Conservation (phyloP, 164 flowering plant genomes). For the Kingdonia uniflora region DNA sequence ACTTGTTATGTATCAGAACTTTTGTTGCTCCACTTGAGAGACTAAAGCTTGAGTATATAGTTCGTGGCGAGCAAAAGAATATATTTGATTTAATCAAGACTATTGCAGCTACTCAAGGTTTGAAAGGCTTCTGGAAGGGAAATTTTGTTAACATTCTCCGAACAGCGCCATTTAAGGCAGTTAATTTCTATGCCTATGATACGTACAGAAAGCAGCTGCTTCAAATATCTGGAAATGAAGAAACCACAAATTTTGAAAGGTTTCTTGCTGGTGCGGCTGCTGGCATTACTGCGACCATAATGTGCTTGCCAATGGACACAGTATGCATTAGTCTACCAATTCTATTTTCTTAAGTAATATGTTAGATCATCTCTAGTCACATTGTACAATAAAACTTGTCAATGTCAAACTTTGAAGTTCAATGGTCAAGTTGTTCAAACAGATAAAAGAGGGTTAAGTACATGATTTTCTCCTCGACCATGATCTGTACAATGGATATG, state of each 20-base stretch:
- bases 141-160: conserved; percentile 83
- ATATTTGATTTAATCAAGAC: conserved; percentile 47
- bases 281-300: conserved; percentile 75
- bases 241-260: conserved; percentile 73
- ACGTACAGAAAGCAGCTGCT: conserved; percentile 74
- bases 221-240: conserved; percentile 59
- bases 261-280: conserved; percentile 94
- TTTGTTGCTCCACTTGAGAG: conserved; percentile 92
- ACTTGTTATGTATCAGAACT: conserved; percentile 43
- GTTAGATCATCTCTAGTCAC: too few relatives aligned
- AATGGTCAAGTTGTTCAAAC: too few relatives aligned
- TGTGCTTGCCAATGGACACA: conserved; percentile 89
- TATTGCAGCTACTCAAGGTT: conserved; percentile 72
- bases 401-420: too few relatives aligned
- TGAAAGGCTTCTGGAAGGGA: conserved; percentile 92
- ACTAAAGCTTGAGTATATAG: conserved; percentile 87
- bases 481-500: too few relatives aligned
- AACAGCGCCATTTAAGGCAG: conserved; percentile 90
- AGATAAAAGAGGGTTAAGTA: too few relatives aligned
- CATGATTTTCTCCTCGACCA: too few relatives aligned
- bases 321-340: conserved; percentile 28
- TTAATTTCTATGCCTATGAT: conserved; percentile 81
- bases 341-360: too few relatives aligned
- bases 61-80: conserved; percentile 78
- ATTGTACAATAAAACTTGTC: too few relatives aligned